Base-by-base conservation (phyloP, 371 early-diverging fungal species). In the Mortierella polycephala region DNA sequence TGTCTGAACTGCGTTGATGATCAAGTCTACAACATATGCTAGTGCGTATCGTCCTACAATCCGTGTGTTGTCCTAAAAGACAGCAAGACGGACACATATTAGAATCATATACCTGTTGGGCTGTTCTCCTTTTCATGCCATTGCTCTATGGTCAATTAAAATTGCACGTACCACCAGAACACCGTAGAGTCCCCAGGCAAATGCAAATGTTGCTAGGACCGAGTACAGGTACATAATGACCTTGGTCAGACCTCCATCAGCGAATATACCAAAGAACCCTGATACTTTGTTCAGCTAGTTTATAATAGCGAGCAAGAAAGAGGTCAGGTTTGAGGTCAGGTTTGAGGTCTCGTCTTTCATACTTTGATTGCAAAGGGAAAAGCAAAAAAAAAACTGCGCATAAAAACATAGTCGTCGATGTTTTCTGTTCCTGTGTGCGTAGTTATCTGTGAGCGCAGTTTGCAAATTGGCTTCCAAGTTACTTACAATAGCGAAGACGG, bases 261-360 rank as follows among this genome's bases (percentile, higher is more conserved):
- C 77, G 56, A 76, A 76, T 59, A 76, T 71, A 39, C 77, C 77
- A 76, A 76, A 76, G 67, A 76, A 76, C 57, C 77, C 77, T 18
- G 77, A 76, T 18, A 76, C 71, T 62, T 76, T 76, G 57, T 76
- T 76, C 47, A 76, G 42, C 77, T 76, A 63, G 30, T 50, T 13
- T 13, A 11, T n/a, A 40, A 30, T 30, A 4, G 4, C 30, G 30
- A 30, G 30, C 14, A 50, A 49, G 37, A 47, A 41, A 45, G 21
- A 23, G 23, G 57, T 57, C 23, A 51, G 62, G 40, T 45, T 18
- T 16, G 20, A 51, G 62, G 40, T 45, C 39, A 23, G 20, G 41
- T 2, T n/a, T 23, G 8, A 37, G 13, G 30, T 30, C 30, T 30
- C 30, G 30, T 30, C 21, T 11, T 51, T 23, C 16, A 40, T 64